Evolutionary conservation across 148 eudicot genomes (phyloP), one percentile per base, ranked within the genome.

Genomic region (Suaeda aralocaspica): DNA sequence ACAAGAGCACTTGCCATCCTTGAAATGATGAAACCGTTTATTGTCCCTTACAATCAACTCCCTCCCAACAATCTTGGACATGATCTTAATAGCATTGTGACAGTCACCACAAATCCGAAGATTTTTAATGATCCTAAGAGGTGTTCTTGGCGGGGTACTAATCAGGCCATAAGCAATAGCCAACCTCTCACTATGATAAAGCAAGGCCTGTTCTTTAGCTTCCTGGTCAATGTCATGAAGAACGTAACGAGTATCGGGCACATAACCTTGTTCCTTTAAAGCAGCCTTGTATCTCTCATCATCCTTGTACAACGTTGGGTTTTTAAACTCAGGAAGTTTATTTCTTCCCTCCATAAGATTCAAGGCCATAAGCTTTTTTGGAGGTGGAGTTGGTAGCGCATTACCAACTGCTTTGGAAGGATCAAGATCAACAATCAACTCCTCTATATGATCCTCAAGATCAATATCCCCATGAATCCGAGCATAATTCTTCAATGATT

Each of bases 191-290:
- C 92, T 84, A 55, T 90, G 96, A 72, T 88, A 84, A 19, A 84
- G 79, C 81, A 90, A 69, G 0, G 89, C 86, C 70, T 86, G 91
- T 78, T 90, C 96, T 78, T 90, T 90, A 3, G 89, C 92, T 81
- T 90, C 91, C 70, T 90, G 90, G 77, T 90, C 96, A 50, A 88
- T 88, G 79, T 90, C 96, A 55, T 90, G 96, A 72, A 88, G 91
- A 55, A 86, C 93, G 67, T 81, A 86, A 72, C 88, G 76, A 2
- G 88, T 88, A 49, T 84, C 90, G 9, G 86, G 90, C 59, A 87
- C 92, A 70, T 90, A 90, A 65, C 84, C 84, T 70, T 84, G 96
- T 71, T 89, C 89, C 72, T 89, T 92, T 74, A 83, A 73, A 9
- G 91, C 88, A 58, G 92, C 96, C 72, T 76, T 84, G 77, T 89